Evolutionary conservation across 495 filamentous ascomycete species (phyloP).

Genomic region (Mycothermus thermophilus): DNA sequence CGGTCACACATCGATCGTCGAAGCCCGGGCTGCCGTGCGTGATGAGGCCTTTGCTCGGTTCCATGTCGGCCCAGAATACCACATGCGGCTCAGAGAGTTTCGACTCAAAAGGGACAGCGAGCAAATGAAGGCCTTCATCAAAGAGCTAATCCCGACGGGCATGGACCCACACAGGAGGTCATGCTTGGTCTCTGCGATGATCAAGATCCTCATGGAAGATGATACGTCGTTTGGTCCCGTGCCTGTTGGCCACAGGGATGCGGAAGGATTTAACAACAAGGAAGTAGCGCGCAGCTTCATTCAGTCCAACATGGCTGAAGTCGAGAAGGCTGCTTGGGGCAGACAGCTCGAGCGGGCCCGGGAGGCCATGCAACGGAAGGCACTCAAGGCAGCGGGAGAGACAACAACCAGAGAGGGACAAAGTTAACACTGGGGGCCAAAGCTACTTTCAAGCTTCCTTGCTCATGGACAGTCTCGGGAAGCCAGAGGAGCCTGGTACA

Average conservation of each 20-base stretch:
- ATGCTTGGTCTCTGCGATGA: slow-evolving; percentile 17
- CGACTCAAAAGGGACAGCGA: slow-evolving; percentile 13
- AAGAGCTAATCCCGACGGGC: slow-evolving; percentile 13
- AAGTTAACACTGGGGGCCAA: no score
- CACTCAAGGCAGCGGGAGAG: background rate
- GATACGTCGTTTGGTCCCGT: slow-evolving; percentile 18
- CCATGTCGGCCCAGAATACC: slow-evolving; percentile 15
- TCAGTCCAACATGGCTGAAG: slow-evolving; percentile 17
- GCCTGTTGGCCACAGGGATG: slow-evolving; percentile 12
- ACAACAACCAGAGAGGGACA: no score
- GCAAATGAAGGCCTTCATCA: slow-evolving; percentile 23
- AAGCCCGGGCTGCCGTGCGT: slow-evolving; percentile 16
- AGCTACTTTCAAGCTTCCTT: no score
- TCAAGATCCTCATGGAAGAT: slow-evolving; percentile 25
- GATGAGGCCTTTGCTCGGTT: slow-evolving; percentile 25
- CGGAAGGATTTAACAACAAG: slow-evolving; percentile 26
- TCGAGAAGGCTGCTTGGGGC: slow-evolving; percentile 20
- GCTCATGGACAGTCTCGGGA: no score
- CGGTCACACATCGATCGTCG: slow-evolving; percentile 1
- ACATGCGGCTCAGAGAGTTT: slow-evolving; percentile 14
- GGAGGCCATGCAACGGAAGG: slow-evolving; percentile 13
- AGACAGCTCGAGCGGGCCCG: slow-evolving; percentile 11
- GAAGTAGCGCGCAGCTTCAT: slow-evolving; percentile 24
- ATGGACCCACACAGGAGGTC: slow-evolving; percentile 10
- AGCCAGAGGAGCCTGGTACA: no score